Evolutionary conservation across 345 rosid species (phyloP).

Genomic region (rapeseed (Brassica napus)): Da-Ae NC_063442.1:40365001-40365500

Average conservation of each 20-base stretch:
- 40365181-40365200: slow-evolving; percentile 99
- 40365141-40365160: slow-evolving; percentile 1
- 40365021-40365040: slow-evolving; percentile 40
- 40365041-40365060: slow-evolving; percentile 14
- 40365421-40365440: slow-evolving; percentile 37
- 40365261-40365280: slow-evolving; percentile 69
- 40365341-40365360: slow-evolving; percentile 75
- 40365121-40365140: slow-evolving; percentile 1
- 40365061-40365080: slow-evolving; percentile 14
- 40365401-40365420: slow-evolving; percentile 39
- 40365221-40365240: slow-evolving; percentile 94
- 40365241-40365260: slow-evolving; percentile 92
- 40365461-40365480: background rate
- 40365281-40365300: slow-evolving; percentile 42
- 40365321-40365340: slow-evolving; percentile 46
- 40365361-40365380: slow-evolving; percentile 94
- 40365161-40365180: slow-evolving; percentile 62
- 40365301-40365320: slow-evolving; percentile 37
- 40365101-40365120: slow-evolving; percentile 40
- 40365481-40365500: background rate
- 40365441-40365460: slow-evolving; percentile 41
- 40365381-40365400: slow-evolving; percentile 41
- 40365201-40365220: slow-evolving; percentile 99
- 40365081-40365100: background rate
- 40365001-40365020: slow-evolving; percentile 91